Base-by-base conservation (phyloP, 192 early-diverging fungal species). In the Cetraspora pellucida region DNA sequence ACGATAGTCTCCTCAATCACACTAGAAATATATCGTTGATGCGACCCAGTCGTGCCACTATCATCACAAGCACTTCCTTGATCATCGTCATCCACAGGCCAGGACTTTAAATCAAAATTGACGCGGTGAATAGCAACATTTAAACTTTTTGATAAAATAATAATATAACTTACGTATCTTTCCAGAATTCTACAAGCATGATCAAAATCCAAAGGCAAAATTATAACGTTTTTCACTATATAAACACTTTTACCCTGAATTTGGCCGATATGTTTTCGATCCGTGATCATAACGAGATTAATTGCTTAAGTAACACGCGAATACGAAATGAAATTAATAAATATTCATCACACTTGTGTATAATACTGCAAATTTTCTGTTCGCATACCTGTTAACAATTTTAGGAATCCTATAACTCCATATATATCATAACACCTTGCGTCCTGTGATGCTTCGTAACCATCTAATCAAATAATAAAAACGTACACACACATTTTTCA, bases 131-230 rank as follows among this genome's bases (percentile, higher is more conserved):
- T 60, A 45, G 4, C 10, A 9, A 21, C 17, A 21, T 74, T 30
- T 46, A 27, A n/a, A 3, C 27, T 37, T 30, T 14, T 23, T 57
- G 25, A 72, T 23, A 7, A 44, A 74, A 74, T n/a, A 10, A n/a
- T 43, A 28, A 64, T 13, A 4, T 13, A 64, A 46, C 59, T 13
- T 49, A 75, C 74, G 25, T 64, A 59, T 31, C 45, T 28, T 9
- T 75, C 74, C 45, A 75, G n/a, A 21, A 75, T 49, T 49, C 25
- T 46, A 17, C 30, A 16, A 9, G 74, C 74, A 6, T 28, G 13
- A 19, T 75, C 74, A 64, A 49, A 75, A 43, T 75, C 44, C 3
- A 75, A 75, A 11, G 74, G 74, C 47, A 75, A 27, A 17, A 75
- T 30, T 4, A 46, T 60, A n/a, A 63, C 54, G 25, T 25, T 64